Conservation (phyloP, 2,329 filamentous ascomycete species). For the Paecilomyces dactylethromorphus region DNA sequence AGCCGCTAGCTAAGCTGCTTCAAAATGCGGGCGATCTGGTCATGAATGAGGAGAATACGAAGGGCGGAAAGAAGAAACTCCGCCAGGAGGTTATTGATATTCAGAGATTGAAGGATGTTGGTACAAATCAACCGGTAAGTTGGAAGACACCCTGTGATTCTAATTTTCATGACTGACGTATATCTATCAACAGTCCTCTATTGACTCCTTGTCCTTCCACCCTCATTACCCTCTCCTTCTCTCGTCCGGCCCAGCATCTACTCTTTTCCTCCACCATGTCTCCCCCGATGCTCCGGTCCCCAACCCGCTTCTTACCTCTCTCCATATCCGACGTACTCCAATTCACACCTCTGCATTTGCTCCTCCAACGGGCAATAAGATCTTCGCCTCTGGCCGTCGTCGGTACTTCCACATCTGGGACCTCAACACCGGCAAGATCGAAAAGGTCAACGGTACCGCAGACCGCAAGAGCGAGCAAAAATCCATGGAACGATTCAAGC, state of each 20-base stretch:
- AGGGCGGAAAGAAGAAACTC: constrained; percentile 61
- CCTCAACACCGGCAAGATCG: constrained; percentile 69
- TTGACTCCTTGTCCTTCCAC: constrained; percentile 84
- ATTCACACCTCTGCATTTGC: constrained; percentile 78
- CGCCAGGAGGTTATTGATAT: constrained; percentile 86
- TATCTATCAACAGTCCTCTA: constrained; percentile 49
- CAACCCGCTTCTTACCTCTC: constrained; percentile 82
- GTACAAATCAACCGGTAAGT: constrained; percentile 63
- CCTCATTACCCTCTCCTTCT: constrained; percentile 81
- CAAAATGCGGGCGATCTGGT: constrained; percentile 66
- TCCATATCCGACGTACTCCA: constrained; percentile 80
- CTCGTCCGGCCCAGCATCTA: constrained; percentile 78
- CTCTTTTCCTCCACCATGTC: constrained; percentile 84
- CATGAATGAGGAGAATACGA: constrained; percentile 40
- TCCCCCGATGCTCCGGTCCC: constrained; percentile 69
- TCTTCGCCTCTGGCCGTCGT: constrained; percentile 82
- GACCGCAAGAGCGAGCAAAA: constrained; percentile 70
- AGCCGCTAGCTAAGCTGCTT: constrained; percentile 74
- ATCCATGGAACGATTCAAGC: constrained; percentile 82
- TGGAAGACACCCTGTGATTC: not conserved
- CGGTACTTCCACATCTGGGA: constrained; percentile 96
- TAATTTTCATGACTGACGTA: too few relatives aligned
- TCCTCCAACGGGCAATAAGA: constrained; percentile 62
- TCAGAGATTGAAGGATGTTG: constrained; percentile 79
- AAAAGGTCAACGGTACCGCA: constrained; percentile 71